Evolutionary conservation across 23 red algal genomes (phyloP).

Genomic region (Agarophyton chilense): DNA sequence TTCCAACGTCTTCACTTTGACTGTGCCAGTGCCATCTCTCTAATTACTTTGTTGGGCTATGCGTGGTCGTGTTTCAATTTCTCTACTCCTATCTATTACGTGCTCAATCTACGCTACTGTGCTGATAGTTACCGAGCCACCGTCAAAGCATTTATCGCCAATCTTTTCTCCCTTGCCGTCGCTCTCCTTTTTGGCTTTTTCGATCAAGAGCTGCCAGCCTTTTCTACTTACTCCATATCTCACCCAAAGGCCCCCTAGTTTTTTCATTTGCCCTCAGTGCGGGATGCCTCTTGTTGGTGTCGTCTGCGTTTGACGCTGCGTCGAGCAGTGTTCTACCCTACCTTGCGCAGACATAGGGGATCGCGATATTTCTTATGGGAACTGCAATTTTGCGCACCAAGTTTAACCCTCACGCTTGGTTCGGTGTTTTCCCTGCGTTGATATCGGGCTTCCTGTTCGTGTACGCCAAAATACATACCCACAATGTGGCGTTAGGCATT

Average conservation of each 20-base stretch:
- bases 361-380: constrained; percentile 52
- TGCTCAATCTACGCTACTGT: constrained; percentile 58
- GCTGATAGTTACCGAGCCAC: constrained; percentile 48
- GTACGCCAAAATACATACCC: constrained; percentile 51
- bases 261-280: constrained; percentile 43
- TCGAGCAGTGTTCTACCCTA: constrained; percentile 63
- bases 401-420: constrained; percentile 62
- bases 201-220: constrained; percentile 48
- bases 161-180: constrained; percentile 58
- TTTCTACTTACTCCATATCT: constrained; percentile 24
- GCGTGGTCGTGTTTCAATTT: constrained; percentile 60
- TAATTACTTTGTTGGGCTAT: constrained; percentile 50
- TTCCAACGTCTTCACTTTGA: constrained; percentile 74
- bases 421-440: constrained; percentile 43
- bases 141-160: constrained; percentile 64
- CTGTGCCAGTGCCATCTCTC: constrained; percentile 61
- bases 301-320: constrained; percentile 62
- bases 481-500: constrained; percentile 39
- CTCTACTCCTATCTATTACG: constrained; percentile 61
- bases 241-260: constrained; percentile 40
- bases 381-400: constrained; percentile 58
- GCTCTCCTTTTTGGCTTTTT: constrained; percentile 31
- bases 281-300: too few species aligned
- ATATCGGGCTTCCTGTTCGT: too few species aligned
- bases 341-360: constrained; percentile 51